phyloP scores from a whole-genome alignment of 768 basidiomycete species.

The Suillus ampliporus region DNA sequence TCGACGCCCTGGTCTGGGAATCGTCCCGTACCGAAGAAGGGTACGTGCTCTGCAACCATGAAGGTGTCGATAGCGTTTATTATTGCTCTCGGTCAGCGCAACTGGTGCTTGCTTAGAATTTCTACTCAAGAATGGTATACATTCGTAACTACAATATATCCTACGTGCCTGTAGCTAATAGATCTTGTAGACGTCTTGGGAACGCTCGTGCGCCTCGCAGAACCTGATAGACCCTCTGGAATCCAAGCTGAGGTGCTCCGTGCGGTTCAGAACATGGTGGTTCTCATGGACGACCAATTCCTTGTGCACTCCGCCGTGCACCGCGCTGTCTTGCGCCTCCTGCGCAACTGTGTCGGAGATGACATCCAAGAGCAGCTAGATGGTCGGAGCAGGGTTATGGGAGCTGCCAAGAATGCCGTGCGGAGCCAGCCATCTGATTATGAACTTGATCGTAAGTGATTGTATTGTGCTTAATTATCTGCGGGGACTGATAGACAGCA shows the following conservation, averaged over 20 bases:
- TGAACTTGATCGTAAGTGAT: slow-evolving; percentile 79
- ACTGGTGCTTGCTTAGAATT: slow-evolving; percentile 93
- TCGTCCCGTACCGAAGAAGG: slow-evolving; percentile 85
- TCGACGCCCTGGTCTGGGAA: slow-evolving; percentile 87
- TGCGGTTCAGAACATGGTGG: slow-evolving; percentile 88
- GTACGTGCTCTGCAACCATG: slow-evolving; percentile 51
- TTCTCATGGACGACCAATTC: slow-evolving; percentile 91
- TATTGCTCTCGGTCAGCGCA: slow-evolving; percentile 51
- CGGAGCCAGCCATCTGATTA: slow-evolving; percentile 84
- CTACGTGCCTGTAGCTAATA: neutral
- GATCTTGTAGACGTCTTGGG: slow-evolving; percentile 71
- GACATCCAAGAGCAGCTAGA: slow-evolving; percentile 89
- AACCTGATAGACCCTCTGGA: slow-evolving; percentile 85
- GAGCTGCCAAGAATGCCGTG: slow-evolving; percentile 76
- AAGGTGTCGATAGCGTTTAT: slow-evolving; percentile 11
- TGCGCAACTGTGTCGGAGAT: slow-evolving; percentile 90
- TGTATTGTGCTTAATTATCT: neutral
- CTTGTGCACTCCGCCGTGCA: slow-evolving; percentile 92
- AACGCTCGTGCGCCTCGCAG: slow-evolving; percentile 84
- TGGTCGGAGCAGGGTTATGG: slow-evolving; percentile 75
- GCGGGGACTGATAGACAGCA: slow-evolving; percentile 37
- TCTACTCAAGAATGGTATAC: slow-evolving; percentile 82
- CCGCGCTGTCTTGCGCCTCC: slow-evolving; percentile 81
- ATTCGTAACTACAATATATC: neutral
- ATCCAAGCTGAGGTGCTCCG: slow-evolving; percentile 89